Evolutionary conservation across 768 basidiomycete genomes (phyloP).

Genomic region (Cystofilobasidium bisporidii): DNA sequence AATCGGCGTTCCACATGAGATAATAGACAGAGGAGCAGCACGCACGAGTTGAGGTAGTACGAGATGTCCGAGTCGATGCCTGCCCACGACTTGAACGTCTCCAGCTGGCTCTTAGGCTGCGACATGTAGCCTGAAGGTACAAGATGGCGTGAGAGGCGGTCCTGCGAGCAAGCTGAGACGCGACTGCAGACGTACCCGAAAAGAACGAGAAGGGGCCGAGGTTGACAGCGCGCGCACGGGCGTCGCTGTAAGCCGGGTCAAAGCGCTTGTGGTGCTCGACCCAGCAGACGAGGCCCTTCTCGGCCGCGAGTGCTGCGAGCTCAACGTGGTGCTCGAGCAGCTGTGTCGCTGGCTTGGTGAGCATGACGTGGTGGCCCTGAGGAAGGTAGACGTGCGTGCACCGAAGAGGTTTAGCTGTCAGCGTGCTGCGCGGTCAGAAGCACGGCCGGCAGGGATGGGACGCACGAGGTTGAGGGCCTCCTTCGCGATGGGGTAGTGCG

Average conservation of each 20-base stretch:
- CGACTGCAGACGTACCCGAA: neutral
- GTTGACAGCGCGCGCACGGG: constrained; percentile 42
- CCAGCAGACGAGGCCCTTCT: constrained; percentile 74
- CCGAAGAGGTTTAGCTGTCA: neutral
- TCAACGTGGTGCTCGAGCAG: constrained; percentile 70
- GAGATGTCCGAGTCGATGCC: constrained; percentile 90
- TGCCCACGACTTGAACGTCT: constrained; percentile 92
- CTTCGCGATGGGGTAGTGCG: constrained; percentile 73
- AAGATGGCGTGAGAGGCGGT: too few species aligned
- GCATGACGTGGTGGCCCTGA: constrained; percentile 66
- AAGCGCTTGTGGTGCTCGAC: constrained; percentile 87
- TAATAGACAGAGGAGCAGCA: neutral
- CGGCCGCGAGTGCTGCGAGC: constrained; percentile 63
- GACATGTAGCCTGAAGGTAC: constrained; percentile 62
- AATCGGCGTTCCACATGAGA: too few species aligned
- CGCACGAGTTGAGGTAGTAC: constrained; percentile 80
- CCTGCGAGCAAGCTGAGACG: neutral
- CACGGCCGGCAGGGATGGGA: neutral
- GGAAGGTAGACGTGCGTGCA: constrained; percentile 43
- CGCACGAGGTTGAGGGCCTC: constrained; percentile 53
- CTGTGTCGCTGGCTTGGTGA: constrained; percentile 89
- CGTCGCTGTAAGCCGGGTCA: constrained; percentile 88
- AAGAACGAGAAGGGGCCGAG: constrained; percentile 19
- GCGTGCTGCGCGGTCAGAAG: neutral
- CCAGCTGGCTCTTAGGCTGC: constrained; percentile 87